Evolutionary conservation across 2,329 filamentous ascomycete genomes (phyloP).

Genomic region (Elsinoe perseae): DNA sequence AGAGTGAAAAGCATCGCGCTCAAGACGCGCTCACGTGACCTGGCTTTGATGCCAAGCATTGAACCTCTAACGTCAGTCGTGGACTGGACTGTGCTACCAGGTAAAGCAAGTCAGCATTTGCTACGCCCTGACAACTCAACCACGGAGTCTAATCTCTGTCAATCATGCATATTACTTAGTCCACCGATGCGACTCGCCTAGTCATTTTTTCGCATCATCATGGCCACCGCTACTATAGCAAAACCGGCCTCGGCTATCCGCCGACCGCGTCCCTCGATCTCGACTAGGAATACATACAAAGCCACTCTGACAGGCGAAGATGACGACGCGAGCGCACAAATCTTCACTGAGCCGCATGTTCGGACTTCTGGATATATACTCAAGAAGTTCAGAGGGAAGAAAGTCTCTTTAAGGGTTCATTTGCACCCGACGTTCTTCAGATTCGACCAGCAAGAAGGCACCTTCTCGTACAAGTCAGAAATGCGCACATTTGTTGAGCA

Average conservation of each 20-base stretch:
- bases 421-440: conserved; percentile 78
- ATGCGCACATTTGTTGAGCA: conserved; percentile 79
- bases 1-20: conserved; percentile 9
- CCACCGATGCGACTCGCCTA: background rate
- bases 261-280: conserved; percentile 32
- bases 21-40: conserved; percentile 5
- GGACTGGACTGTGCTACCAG: background rate
- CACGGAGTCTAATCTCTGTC: background rate
- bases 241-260: conserved; percentile 37
- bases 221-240: conserved; percentile 30
- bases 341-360: conserved; percentile 41
- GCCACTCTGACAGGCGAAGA: conserved; percentile 24
- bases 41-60: background rate
- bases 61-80: conserved; percentile 1
- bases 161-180: background rate
- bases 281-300: conserved; percentile 23
- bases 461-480: conserved; percentile 84
- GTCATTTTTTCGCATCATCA: conserved; percentile 16
- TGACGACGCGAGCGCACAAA: conserved; percentile 18
- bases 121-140: background rate
- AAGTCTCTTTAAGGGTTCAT: conserved; percentile 80
- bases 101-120: background rate
- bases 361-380: conserved; percentile 70
- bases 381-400: conserved; percentile 63
- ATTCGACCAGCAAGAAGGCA: conserved; percentile 89